phyloP scores from a whole-genome alignment of 345 rosid species.

The Aquilaria malaccensis region DNA sequence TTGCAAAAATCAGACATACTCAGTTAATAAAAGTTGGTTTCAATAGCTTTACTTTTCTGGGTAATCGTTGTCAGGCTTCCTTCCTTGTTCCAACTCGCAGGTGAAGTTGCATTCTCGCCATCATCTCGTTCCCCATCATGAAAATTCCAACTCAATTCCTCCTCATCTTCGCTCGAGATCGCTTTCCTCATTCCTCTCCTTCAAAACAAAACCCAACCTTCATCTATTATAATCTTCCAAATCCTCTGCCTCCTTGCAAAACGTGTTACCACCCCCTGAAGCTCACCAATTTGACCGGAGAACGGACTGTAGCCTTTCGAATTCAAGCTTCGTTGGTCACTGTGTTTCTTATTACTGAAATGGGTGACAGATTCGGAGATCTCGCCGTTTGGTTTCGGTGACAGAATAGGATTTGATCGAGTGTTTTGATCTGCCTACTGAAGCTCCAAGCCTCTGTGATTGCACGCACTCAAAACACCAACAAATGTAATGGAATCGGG shows the following conservation, averaged over 20 bases:
- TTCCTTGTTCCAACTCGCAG: slow-evolving; percentile 19
- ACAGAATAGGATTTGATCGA: slow-evolving; percentile 70
- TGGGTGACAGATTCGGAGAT: slow-evolving; percentile 60
- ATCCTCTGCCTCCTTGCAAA: slow-evolving; percentile 69
- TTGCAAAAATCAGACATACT: slow-evolving; percentile 39
- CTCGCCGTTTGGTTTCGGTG: slow-evolving; percentile 77
- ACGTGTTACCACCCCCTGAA: slow-evolving; percentile 58
- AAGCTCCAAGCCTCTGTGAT: slow-evolving; percentile 47
- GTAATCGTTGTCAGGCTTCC: slow-evolving; percentile 54
- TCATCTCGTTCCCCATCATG: slow-evolving; percentile 55
- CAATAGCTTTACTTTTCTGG: slow-evolving; percentile 42
- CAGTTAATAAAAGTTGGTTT: slow-evolving; percentile 54
- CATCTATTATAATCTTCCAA: slow-evolving; percentile 55
- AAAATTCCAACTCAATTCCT: slow-evolving; percentile 10
- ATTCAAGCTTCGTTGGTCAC: slow-evolving; percentile 27
- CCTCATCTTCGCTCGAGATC: slow-evolving; percentile 67
- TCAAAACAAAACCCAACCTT: slow-evolving; percentile 51
- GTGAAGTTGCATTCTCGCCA: slow-evolving; percentile 12
- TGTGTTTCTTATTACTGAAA: slow-evolving; percentile 17
- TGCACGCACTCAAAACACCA: slow-evolving; percentile 69
- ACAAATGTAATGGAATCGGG: slow-evolving; percentile 64
- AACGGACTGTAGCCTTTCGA: slow-evolving; percentile 64
- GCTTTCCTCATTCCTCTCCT: slow-evolving; percentile 46
- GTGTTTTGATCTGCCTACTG: slow-evolving; percentile 16
- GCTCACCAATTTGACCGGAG: slow-evolving; percentile 52